Evolutionary conservation across 192 early-diverging fungal genomes (phyloP).

Genomic region (Backusella westeae): DNA sequence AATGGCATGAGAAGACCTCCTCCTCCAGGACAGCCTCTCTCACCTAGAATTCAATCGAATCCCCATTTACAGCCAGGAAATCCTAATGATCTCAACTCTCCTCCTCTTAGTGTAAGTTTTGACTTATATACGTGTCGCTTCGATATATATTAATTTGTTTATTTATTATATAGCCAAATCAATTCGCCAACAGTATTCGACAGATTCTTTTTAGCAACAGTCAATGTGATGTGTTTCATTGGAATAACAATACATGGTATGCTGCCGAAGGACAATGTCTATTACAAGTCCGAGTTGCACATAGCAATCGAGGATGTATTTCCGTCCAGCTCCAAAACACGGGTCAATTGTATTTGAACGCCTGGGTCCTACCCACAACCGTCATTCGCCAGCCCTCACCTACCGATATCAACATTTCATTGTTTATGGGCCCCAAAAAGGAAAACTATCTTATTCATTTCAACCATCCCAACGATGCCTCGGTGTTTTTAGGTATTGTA

Average conservation of each 20-base stretch:
- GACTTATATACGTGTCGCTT: neutral
- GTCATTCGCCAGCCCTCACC: slow-evolving; percentile 41
- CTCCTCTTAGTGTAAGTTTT: slow-evolving; percentile 10
- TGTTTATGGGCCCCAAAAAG: slow-evolving; percentile 45
- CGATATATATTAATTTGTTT: neutral
- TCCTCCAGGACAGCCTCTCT: neutral
- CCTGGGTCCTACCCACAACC: slow-evolving; percentile 52
- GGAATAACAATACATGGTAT: slow-evolving; percentile 51
- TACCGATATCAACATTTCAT: slow-evolving; percentile 47
- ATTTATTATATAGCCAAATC: slow-evolving; percentile 4
- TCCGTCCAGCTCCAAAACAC: slow-evolving; percentile 37
- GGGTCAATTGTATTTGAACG: slow-evolving; percentile 50
- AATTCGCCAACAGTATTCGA: neutral
- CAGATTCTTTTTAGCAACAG: slow-evolving; percentile 25
- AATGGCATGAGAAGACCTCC: slow-evolving; percentile 17
- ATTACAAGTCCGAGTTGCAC: slow-evolving; percentile 45
- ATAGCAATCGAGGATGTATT: slow-evolving; percentile 40
- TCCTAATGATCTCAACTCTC: slow-evolving; percentile 12
- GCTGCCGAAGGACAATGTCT: slow-evolving; percentile 46
- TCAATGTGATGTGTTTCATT: slow-evolving; percentile 52
- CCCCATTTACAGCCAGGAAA: slow-evolving; percentile 10
- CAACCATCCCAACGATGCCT: slow-evolving; percentile 33
- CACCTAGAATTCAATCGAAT: slow-evolving; percentile 1
- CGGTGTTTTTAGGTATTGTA: slow-evolving; percentile 38
- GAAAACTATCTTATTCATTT: slow-evolving; percentile 50